Conservation (phyloP, 768 basidiomycete species). For the Pisolithus microcarpus region DNA sequence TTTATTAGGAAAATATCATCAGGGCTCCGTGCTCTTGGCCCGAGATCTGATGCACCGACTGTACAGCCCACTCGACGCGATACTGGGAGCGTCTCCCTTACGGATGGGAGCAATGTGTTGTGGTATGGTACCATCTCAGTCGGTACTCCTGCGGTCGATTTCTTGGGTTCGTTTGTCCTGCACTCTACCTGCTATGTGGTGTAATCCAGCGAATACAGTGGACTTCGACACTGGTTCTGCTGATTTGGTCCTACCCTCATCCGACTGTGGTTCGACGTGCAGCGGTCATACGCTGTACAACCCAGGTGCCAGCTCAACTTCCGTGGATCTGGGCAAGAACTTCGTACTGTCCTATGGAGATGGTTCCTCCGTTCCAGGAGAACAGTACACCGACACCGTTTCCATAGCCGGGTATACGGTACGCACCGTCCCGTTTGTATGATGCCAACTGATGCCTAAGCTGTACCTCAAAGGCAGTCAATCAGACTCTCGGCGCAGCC, state of each 20-base stretch:
- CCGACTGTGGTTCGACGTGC: slow-evolving; percentile 24
- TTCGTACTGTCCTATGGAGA: slow-evolving; percentile 40
- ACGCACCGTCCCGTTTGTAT: slow-evolving; percentile 1
- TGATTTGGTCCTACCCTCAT: slow-evolving; percentile 28
- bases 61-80: slow-evolving; percentile 4
- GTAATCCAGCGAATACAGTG: slow-evolving; percentile 7
- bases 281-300: slow-evolving; percentile 30
- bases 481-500: slow-evolving; percentile 19
- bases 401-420: slow-evolving; percentile 27
- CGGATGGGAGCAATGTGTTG: slow-evolving; percentile 5
- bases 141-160: slow-evolving; percentile 17
- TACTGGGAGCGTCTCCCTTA: slow-evolving; percentile 7
- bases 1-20: slow-evolving; percentile 13
- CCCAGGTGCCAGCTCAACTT: slow-evolving; percentile 26
- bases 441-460: background rate
- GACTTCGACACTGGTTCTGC: slow-evolving; percentile 32
- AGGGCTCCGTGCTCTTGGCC: slow-evolving; percentile 8
- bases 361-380: slow-evolving; percentile 33
- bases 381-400: slow-evolving; percentile 35
- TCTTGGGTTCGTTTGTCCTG: slow-evolving; percentile 9
- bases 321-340: slow-evolving; percentile 11
- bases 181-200: background rate
- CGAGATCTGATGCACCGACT: background rate
- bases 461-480: slow-evolving; percentile 14
- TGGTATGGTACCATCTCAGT: slow-evolving; percentile 23